These are phyloP conservation scores for Rhizopus stolonifer DNA, from an alignment of 371 early-diverging fungal genomes.

Conservation along the genomic window DNA sequence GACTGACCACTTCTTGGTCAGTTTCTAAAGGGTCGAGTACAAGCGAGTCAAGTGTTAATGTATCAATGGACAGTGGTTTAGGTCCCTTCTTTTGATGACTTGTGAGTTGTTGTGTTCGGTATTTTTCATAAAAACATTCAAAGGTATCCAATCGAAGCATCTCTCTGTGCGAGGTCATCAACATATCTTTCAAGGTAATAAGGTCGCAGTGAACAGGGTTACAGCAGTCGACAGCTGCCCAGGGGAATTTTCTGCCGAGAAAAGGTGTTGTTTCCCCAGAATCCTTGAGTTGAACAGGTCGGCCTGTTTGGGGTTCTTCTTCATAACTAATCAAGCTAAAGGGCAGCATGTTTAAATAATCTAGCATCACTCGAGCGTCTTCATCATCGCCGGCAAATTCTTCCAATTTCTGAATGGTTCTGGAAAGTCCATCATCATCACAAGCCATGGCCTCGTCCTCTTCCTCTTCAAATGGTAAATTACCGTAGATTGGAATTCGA, in stretches of 20 bases:
- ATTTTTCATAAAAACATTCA: conserved; percentile 85
- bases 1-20: too few relatives aligned
- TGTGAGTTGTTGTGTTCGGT: conserved; percentile 77
- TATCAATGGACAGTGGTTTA: too few relatives aligned
- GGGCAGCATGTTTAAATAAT: conserved; percentile 53
- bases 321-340: conserved; percentile 76
- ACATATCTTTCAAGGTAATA: conserved; percentile 44
- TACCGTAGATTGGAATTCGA: conserved; percentile 68
- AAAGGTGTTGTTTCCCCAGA: too few relatives aligned
- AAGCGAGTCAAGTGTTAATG: too few relatives aligned
- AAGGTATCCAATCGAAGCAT: conserved; percentile 83
- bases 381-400: conserved; percentile 33
- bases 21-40: too few relatives aligned
- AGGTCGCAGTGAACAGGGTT: conserved; percentile 87
- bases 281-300: conserved; percentile 47
- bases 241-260: conserved; percentile 95
- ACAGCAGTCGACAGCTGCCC: conserved; percentile 91
- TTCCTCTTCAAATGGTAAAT: conserved; percentile 55
- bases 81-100: not conserved
- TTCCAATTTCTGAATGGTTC: conserved; percentile 26
- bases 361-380: conserved; percentile 34
- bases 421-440: conserved; percentile 24
- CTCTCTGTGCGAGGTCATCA: conserved; percentile 69
- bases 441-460: conserved; percentile 13
- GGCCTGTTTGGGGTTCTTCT: conserved; percentile 44